A percentile compares a stretch with the other conserved stretches of the same genome.
Conservation (phyloP, 768 basidiomycete species). For the Piloderma croceum region DNA sequence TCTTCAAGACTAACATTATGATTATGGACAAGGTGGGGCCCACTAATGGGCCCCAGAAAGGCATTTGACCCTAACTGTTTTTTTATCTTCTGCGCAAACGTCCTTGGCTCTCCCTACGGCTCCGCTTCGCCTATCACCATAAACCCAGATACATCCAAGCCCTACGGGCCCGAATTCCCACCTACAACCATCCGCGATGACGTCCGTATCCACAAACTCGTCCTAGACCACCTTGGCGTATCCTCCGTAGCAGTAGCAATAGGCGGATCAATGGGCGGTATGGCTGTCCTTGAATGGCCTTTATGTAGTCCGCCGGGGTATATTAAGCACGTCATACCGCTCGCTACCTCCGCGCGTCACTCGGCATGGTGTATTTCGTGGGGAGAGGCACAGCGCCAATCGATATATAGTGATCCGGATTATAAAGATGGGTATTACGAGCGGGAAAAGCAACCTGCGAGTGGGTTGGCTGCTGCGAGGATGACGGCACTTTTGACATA, state of each 20-base stretch:
- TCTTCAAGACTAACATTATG: not conserved
- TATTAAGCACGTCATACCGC: constrained; percentile 77
- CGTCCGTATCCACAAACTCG: constrained; percentile 79
- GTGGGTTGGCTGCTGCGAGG: constrained; percentile 87
- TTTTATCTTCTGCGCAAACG: constrained; percentile 93
- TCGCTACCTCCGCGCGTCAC: constrained; percentile 94
- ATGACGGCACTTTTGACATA: constrained; percentile 96
- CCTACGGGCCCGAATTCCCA: constrained; percentile 92
- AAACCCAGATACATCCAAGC: constrained; percentile 69
- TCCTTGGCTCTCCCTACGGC: constrained; percentile 92
- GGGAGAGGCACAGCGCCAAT: constrained; percentile 96
- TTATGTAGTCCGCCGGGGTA: constrained; percentile 73
- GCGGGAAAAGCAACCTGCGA: constrained; percentile 59
- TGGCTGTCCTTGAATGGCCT: constrained; percentile 96
- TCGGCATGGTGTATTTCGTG: constrained; percentile 99
- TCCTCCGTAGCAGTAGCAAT: constrained; percentile 81
- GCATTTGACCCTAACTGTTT: constrained; percentile 85
- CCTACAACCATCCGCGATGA: constrained; percentile 91
- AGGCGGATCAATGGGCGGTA: constrained; percentile 98
- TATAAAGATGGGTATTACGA: constrained; percentile 90
- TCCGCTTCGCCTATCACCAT: constrained; percentile 81
- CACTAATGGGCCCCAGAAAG: constrained; percentile 86
- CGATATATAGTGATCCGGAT: constrained; percentile 90
- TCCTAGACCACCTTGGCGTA: constrained; percentile 81
- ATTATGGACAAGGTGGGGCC: constrained; percentile 77